Percentiles rank a stretch among this genome's conserved stretches.
Conservation (phyloP, 73 alveolate species). For the Paramecium tetraurelia region DNA sequence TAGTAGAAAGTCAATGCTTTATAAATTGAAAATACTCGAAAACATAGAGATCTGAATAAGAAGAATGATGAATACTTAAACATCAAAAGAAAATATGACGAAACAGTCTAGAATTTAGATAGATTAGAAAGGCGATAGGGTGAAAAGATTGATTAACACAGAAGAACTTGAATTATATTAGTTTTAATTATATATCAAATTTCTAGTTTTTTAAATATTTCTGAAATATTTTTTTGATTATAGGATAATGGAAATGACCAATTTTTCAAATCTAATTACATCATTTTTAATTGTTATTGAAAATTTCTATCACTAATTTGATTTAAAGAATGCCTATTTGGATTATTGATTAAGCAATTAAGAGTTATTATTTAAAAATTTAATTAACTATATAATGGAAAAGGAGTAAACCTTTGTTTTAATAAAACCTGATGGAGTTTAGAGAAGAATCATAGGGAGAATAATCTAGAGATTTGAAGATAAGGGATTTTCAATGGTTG, state of each 20-base stretch:
- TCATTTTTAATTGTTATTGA: neutral
- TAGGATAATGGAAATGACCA: neutral
- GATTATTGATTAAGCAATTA: neutral
- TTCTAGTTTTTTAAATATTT: neutral
- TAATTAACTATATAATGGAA: neutral
- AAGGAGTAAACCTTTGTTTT: slow-evolving; percentile 77
- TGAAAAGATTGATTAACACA: slow-evolving; percentile 40
- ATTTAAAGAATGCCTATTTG: neutral
- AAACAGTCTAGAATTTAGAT: neutral
- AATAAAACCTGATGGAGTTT: slow-evolving; percentile 93
- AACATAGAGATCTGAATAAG: neutral
- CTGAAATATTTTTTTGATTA: neutral
- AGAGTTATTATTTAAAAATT: neutral
- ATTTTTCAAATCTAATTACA: neutral
- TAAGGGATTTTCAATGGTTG: slow-evolving; percentile 85
- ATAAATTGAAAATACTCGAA: neutral
- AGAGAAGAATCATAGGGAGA: slow-evolving; percentile 83
- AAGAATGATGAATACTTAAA: slow-evolving; percentile 7
- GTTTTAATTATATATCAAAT: neutral
- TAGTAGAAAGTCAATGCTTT: neutral
- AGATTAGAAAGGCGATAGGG: slow-evolving; percentile 35
- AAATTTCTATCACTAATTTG: neutral
- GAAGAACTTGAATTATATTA: neutral
- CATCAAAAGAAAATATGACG: slow-evolving; percentile 34
- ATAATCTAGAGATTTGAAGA: slow-evolving; percentile 78